Evolutionary conservation across 2,329 filamentous ascomycete species (phyloP), one percentile per base, ranked within the genome.

Genomic region (Colletotrichum kahawae): DNA sequence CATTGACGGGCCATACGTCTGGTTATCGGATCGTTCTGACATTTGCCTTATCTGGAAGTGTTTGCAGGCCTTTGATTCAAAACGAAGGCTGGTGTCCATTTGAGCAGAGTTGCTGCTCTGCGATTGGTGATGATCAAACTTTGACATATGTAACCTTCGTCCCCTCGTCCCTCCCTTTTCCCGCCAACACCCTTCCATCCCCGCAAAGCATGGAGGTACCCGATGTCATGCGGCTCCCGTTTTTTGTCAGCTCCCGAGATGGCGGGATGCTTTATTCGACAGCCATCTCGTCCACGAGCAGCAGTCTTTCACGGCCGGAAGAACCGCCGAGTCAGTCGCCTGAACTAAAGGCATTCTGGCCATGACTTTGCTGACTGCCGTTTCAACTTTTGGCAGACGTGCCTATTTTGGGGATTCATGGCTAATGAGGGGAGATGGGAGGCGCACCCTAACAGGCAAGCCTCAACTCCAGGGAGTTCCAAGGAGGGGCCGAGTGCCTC

Each of bases 51-150:
- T 67, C 63, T 57, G 67, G 74, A 67, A 76, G 74, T 77, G 72
- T 75, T 76, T 77, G 75, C 73, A 72, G 63, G 69, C 69, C 65
- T 72, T 67, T 67, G 67, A 65, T 64, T 68, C 62, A 76, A 73
- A 70, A 72, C 57, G 74, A 59, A 71, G 72, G 62, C 65, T 59
- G 60, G 60, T 38, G 60, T 38, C 63, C 69, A 66, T 36, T 60
- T 64, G 51, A 59, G 70, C 65, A 73, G 21, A 74, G 64, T 65
- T 76, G 48, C 71, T 76, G 63, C 36, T 63, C 67, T 65, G 76
- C 76, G 76, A 77, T 77, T 76, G 76, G 74, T 75, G 70, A 71
- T 54, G 70, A 76, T 76, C 70, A 76, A 75, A 76, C 76, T 71
- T 76, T 77, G 76, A 74, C 76, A 74, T 48, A 67, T 72, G 73